Conservation (phyloP, 495 filamentous ascomycete genomes). For the Durotheca rogersii region DNA sequence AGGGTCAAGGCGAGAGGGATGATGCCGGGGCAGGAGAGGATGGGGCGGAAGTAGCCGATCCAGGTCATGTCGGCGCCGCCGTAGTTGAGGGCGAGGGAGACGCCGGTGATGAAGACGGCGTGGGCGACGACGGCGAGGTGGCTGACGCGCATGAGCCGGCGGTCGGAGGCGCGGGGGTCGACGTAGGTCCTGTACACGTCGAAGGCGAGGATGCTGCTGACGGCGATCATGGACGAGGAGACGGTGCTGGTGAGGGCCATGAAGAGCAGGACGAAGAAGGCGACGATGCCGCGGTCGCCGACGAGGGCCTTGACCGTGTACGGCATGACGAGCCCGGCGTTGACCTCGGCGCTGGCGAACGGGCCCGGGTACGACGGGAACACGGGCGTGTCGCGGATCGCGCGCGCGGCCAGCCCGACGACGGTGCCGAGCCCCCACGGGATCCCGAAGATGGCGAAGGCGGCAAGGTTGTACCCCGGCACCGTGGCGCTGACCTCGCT, state of each 20-base stretch:
- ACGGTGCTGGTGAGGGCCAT: slow-evolving; percentile 85
- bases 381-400: slow-evolving; percentile 65
- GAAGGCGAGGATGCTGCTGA: slow-evolving; percentile 81
- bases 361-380: slow-evolving; percentile 64
- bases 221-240: slow-evolving; percentile 79
- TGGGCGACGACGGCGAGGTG: slow-evolving; percentile 69
- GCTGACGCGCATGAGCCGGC: slow-evolving; percentile 71
- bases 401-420: slow-evolving; percentile 75
- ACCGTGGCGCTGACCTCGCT: slow-evolving; percentile 59
- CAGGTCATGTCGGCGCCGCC: slow-evolving; percentile 47
- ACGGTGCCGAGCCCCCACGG: slow-evolving; percentile 82
- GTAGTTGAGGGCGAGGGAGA: slow-evolving; percentile 69
- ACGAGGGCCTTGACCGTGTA: slow-evolving; percentile 76
- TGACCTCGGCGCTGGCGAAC: slow-evolving; percentile 66
- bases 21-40: slow-evolving; percentile 73
- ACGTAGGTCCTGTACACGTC: slow-evolving; percentile 70
- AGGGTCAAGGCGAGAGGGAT: slow-evolving; percentile 73
- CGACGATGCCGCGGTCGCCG: slow-evolving; percentile 75
- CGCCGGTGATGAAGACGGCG: slow-evolving; percentile 70
- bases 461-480: slow-evolving; percentile 81
- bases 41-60: slow-evolving; percentile 76
- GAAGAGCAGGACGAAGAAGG: slow-evolving; percentile 76
- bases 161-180: slow-evolving; percentile 58
- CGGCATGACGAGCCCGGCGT: slow-evolving; percentile 75
- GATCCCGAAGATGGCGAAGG: slow-evolving; percentile 81